phyloP scores from a whole-genome alignment of 2,329 filamentous ascomycete species.

The Ophiostoma perfectum region DNA sequence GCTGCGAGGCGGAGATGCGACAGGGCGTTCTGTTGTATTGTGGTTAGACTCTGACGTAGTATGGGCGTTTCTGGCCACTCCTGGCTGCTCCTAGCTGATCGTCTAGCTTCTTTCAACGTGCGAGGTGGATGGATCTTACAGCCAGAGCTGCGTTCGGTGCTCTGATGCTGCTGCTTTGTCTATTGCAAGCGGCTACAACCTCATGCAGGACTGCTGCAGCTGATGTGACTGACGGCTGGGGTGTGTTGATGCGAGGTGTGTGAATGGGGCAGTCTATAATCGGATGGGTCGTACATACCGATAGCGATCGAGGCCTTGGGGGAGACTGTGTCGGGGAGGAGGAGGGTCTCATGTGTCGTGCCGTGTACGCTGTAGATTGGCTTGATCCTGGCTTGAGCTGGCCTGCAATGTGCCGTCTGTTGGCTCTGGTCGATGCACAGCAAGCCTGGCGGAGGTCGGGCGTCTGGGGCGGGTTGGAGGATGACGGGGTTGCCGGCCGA shows the following conservation, averaged over 20 bases:
- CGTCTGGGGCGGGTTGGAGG: not conserved
- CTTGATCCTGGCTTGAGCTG: not conserved
- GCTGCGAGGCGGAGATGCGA: not conserved
- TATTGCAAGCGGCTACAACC: conserved; percentile 12
- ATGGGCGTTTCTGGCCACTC: no score
- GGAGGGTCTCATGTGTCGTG: no score
- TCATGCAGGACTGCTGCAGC: conserved; percentile 4
- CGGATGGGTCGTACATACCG: not conserved
- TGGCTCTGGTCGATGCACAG: not conserved
- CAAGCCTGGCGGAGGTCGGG: not conserved
- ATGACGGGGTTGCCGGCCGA: not conserved
- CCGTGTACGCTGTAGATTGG: not conserved
- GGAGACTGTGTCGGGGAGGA: no score
- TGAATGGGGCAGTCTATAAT: not conserved
- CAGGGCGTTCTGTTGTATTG: no score
- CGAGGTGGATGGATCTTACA: no score
- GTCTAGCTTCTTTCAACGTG: no score
- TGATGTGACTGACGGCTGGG: conserved; percentile 2
- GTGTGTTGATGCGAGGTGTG: not conserved
- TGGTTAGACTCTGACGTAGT: not conserved
- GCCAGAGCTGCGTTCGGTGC: not conserved
- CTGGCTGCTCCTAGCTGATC: no score
- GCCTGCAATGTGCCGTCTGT: conserved; percentile 1
- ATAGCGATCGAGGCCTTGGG: not conserved
- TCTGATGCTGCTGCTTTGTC: not conserved